Percentiles rank a stretch among this genome's conserved stretches.
Evolutionary conservation across 345 rosid genomes (phyloP).

Genomic region (Acer saccharum): DNA sequence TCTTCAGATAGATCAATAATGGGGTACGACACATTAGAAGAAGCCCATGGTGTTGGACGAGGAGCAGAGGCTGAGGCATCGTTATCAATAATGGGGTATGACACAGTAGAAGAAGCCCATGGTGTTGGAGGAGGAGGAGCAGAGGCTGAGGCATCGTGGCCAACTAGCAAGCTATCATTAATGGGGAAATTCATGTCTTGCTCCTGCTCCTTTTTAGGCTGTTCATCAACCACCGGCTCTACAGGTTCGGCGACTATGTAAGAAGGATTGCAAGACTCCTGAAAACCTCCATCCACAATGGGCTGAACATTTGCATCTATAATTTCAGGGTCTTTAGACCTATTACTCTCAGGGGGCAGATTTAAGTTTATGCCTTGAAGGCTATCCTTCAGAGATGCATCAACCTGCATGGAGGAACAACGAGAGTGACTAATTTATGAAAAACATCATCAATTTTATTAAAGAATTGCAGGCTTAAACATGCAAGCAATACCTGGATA

Average conservation of each 20-base stretch:
- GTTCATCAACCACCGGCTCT: constrained; percentile 29
- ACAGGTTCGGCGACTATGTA: constrained; percentile 15
- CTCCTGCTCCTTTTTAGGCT: constrained; percentile 40
- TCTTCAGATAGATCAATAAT: constrained; percentile 47
- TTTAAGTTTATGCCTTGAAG: constrained; percentile 65
- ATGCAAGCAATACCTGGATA: constrained; percentile 52
- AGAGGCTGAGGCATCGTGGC: constrained; percentile 29
- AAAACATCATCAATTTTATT: neutral
- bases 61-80: constrained; percentile 29
- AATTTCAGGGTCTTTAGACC: constrained; percentile 26
- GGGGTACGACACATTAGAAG: constrained; percentile 18
- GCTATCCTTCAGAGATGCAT: constrained; percentile 46
- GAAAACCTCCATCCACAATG: constrained; percentile 28
- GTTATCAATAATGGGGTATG: constrained; percentile 36
- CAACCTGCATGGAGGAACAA: constrained; percentile 49
- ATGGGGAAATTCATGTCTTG: constrained; percentile 30
- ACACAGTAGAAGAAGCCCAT: constrained; percentile 9
- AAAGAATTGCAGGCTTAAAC: neutral
- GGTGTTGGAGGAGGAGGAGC: constrained; percentile 13
- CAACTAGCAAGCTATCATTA: constrained; percentile 41
- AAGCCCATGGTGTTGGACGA: constrained; percentile 10
- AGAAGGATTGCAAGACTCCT: constrained; percentile 21
- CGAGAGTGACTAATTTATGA: constrained; percentile 2
- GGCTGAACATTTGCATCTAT: constrained; percentile 42
- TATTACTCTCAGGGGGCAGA: constrained; percentile 46